phyloP scores from a whole-genome alignment of 768 basidiomycete genomes.

The Mycena metata region DNA sequence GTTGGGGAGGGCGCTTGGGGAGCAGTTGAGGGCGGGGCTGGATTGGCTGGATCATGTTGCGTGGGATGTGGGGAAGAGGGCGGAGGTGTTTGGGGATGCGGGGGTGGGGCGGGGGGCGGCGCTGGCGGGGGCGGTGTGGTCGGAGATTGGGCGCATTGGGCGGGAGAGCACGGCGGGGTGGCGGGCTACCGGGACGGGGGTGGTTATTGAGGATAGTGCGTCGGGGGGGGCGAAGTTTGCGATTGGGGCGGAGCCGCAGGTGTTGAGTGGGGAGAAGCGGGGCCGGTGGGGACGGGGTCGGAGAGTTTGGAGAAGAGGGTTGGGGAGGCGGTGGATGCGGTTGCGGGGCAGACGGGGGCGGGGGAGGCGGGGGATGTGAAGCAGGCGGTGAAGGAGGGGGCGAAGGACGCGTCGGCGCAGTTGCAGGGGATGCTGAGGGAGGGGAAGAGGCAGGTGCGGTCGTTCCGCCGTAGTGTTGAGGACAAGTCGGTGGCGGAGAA shows the following conservation, averaged over 20 bases:
- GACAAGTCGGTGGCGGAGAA: constrained; percentile 50
- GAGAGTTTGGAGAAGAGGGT: constrained; percentile 40
- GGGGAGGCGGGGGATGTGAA: constrained; percentile 1
- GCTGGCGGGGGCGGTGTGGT: constrained; percentile 75
- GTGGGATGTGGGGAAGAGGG: constrained; percentile 69
- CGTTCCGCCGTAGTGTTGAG: constrained; percentile 49
- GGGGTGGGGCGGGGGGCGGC: constrained; percentile 65
- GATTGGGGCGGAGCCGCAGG: constrained; percentile 81
- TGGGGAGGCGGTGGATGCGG: constrained; percentile 28
- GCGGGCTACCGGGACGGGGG: constrained; percentile 72
- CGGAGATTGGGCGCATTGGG: constrained; percentile 70
- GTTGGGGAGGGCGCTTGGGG: constrained; percentile 67
- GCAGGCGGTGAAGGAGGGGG: constrained; percentile 27
- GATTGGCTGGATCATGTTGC: constrained; percentile 68
- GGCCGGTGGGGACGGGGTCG: constrained; percentile 67
- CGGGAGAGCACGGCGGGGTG: constrained; percentile 55
- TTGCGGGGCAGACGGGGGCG: constrained; percentile 4
- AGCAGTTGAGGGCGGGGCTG: constrained; percentile 64
- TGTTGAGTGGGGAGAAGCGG: constrained; percentile 77
- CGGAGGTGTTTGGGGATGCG: constrained; percentile 74
- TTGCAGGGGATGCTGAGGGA: constrained; percentile 34
- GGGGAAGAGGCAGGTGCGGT: constrained; percentile 42
- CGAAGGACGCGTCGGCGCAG: constrained; percentile 43
- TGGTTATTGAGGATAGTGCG: constrained; percentile 60
- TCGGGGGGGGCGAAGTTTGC: constrained; percentile 49